Evolutionary conservation across 2,329 filamentous ascomycete genomes (phyloP).

Genomic region (Leptographium lundbergii): DNA sequence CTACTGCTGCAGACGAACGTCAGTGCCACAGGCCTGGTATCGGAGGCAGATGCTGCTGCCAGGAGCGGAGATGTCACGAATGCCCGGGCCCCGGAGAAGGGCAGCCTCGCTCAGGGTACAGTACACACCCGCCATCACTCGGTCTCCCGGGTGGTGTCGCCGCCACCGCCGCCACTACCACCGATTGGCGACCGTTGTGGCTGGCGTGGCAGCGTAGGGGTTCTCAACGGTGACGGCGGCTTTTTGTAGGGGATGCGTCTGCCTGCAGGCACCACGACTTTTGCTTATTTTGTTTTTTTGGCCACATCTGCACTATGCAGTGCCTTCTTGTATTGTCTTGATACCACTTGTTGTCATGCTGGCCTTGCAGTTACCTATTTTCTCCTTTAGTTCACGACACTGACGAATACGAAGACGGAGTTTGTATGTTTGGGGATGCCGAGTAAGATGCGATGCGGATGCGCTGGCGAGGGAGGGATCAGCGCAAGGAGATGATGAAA

Average conservation of each 20-base stretch:
- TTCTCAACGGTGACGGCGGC: constrained; percentile 39
- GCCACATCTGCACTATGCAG: not conserved
- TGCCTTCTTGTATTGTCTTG: not conserved
- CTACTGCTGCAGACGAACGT: constrained; percentile 42
- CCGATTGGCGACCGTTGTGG: constrained; percentile 33
- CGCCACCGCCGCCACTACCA: constrained; percentile 15
- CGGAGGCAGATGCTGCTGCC: constrained; percentile 19
- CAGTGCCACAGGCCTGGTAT: constrained; percentile 9
- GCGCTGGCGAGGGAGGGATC: not conserved
- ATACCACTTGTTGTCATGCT: not conserved
- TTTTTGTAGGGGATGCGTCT: constrained; percentile 28
- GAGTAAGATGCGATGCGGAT: not conserved
- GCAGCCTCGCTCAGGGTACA: not conserved
- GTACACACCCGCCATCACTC: not conserved
- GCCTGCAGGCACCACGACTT: not conserved
- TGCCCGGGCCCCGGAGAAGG: not conserved
- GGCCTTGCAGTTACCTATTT: not conserved
- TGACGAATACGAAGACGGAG: not conserved
- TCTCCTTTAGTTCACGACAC: not conserved
- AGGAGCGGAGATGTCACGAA: constrained; percentile 14
- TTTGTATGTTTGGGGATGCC: not conserved
- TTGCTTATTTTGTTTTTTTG: not conserved
- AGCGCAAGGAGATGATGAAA: not conserved
- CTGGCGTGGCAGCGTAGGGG: constrained; percentile 44
- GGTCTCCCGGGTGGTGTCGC: constrained; percentile 5